Evolutionary conservation across 768 basidiomycete genomes (phyloP).

Genomic region (Clitopilus hobsonii): DNA sequence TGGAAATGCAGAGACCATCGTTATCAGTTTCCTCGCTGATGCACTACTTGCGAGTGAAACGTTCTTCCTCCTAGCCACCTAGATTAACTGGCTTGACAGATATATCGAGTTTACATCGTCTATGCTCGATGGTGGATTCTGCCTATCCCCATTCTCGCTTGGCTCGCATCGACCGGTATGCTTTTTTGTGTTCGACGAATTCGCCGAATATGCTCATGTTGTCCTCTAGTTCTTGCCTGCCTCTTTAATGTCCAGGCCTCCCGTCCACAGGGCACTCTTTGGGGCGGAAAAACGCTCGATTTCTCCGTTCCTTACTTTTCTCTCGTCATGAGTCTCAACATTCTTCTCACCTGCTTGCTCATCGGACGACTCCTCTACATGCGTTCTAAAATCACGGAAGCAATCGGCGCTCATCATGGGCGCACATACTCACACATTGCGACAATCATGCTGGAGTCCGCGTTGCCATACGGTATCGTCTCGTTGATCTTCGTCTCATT

Average conservation of each 20-base stretch:
- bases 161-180: conserved; percentile 3
- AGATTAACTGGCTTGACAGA: not conserved
- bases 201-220: not conserved
- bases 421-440: conserved; percentile 20
- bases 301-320: conserved; percentile 20
- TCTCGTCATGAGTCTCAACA: conserved; percentile 24
- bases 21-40: conserved; percentile 24
- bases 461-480: conserved; percentile 20
- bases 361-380: conserved; percentile 19
- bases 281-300: conserved; percentile 6
- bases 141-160: conserved; percentile 6
- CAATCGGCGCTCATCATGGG: conserved; percentile 17
- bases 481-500: conserved; percentile 25
- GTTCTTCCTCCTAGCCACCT: not conserved
- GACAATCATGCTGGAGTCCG: conserved; percentile 31
- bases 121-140: conserved; percentile 9
- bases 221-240: conserved; percentile 5
- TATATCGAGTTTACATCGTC: conserved; percentile 8
- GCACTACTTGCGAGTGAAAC: conserved; percentile 16
- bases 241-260: conserved; percentile 6
- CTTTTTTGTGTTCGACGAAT: not conserved
- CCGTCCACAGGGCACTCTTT: conserved; percentile 1
- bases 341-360: conserved; percentile 27
- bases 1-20: conserved; percentile 9
- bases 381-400: conserved; percentile 10